Evolutionary conservation across 805 yeast genomes (phyloP).

Genomic region (Yarrowia osloensis): DNA sequence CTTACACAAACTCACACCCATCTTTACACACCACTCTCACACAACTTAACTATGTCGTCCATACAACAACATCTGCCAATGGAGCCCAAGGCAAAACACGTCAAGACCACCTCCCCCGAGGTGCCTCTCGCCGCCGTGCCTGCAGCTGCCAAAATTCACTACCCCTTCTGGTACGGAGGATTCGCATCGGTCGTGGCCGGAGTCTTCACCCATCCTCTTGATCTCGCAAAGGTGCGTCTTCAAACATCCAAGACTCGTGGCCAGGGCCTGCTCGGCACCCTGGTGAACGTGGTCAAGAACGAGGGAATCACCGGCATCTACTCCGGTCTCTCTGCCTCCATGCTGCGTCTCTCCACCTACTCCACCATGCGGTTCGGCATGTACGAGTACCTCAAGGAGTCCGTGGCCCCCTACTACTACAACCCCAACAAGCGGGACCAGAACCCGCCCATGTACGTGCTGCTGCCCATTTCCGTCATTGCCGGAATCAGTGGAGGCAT

Average conservation of each 20-base stretch:
- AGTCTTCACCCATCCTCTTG: constrained; percentile 67
- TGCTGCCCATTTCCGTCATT: constrained; percentile 80
- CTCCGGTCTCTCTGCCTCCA: constrained; percentile 78
- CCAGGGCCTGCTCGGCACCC: constrained; percentile 61
- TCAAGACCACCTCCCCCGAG: no score
- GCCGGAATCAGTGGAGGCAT: constrained; percentile 83
- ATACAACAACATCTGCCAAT: neutral
- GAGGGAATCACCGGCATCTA: constrained; percentile 71
- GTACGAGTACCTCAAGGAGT: constrained; percentile 74
- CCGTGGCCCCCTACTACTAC: constrained; percentile 39
- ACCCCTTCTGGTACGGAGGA: constrained; percentile 49
- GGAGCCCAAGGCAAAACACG: neutral
- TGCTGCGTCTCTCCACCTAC: constrained; percentile 84
- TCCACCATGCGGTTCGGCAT: constrained; percentile 84
- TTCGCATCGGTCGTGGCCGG: constrained; percentile 48
- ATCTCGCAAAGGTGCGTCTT: constrained; percentile 80
- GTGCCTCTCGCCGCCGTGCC: neutral
- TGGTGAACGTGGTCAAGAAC: constrained; percentile 56
- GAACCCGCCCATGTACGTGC: constrained; percentile 57
- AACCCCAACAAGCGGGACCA: constrained; percentile 38
- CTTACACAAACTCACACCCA: neutral
- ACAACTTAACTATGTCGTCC: neutral
- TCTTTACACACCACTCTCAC: neutral
- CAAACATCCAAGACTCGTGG: constrained; percentile 72
- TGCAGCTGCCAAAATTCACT: constrained; percentile 10